Conservation (phyloP, 2,329 filamentous ascomycete genomes). For the Fusarium decemcellulare region DNA sequence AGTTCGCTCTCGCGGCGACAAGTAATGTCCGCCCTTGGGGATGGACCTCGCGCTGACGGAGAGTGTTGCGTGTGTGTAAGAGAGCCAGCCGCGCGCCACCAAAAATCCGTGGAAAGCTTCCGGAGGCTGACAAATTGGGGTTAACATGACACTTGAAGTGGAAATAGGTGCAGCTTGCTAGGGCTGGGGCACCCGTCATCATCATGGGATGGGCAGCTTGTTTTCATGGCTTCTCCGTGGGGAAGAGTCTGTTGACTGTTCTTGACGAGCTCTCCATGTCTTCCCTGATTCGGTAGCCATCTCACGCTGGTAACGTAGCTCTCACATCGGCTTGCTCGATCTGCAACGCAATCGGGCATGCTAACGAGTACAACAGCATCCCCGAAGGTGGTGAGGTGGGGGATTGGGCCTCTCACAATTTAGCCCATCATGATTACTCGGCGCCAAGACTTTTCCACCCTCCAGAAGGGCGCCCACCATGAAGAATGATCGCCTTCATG, state of each 20-base stretch:
- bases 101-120: background rate
- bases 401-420: slow-evolving; percentile 17
- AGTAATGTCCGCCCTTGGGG: background rate
- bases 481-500: slow-evolving; percentile 11
- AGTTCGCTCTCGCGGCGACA: too few species aligned
- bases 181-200: slow-evolving; percentile 21
- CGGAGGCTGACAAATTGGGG: slow-evolving; percentile 37
- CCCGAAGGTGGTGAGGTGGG: slow-evolving; percentile 1
- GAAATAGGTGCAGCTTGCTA: slow-evolving; percentile 28
- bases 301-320: slow-evolving; percentile 6
- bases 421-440: slow-evolving; percentile 34
- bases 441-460: slow-evolving; percentile 20
- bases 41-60: background rate
- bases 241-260: too few species aligned
- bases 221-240: background rate
- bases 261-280: background rate
- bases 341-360: slow-evolving; percentile 23
- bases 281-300: background rate
- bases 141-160: slow-evolving; percentile 29
- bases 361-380: slow-evolving; percentile 14
- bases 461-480: slow-evolving; percentile 16
- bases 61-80: background rate
- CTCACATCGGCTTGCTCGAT: slow-evolving; percentile 8
- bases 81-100: slow-evolving; percentile 11
- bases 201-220: background rate